Evolutionary conservation across 192 early-diverging fungal genomes (phyloP).

Genomic region (Chytriomyces hyalinus): DNA sequence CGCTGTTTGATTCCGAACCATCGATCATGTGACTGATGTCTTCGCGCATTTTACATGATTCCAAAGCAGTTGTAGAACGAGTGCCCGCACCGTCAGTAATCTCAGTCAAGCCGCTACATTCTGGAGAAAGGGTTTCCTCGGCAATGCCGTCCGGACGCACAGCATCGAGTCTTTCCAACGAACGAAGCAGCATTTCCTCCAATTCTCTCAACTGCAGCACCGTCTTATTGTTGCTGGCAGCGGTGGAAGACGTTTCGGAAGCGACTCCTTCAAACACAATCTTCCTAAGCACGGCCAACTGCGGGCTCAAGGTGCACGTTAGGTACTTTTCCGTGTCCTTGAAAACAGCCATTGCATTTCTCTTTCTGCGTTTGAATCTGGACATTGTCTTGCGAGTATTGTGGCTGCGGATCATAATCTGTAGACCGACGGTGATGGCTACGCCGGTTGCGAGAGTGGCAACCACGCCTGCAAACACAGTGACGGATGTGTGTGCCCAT

Average conservation of each 20-base stretch:
- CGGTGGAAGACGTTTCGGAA: no score
- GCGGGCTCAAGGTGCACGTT: neutral
- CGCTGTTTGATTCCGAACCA: neutral
- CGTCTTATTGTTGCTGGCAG: neutral
- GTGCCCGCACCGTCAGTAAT: neutral
- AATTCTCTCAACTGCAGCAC: slow-evolving; percentile 32
- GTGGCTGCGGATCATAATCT: slow-evolving; percentile 48
- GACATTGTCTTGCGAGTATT: slow-evolving; percentile 29
- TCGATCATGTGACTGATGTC: no score
- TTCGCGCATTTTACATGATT: neutral
- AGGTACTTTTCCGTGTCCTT: slow-evolving; percentile 21
- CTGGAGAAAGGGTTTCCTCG: neutral
- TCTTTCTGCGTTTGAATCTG: slow-evolving; percentile 34
- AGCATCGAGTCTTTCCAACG: slow-evolving; percentile 43
- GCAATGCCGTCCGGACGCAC: slow-evolving; percentile 35
- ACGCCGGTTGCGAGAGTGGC: slow-evolving; percentile 49
- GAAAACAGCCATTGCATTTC: slow-evolving; percentile 8
- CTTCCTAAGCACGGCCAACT: neutral
- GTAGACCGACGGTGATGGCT: slow-evolving; percentile 38
- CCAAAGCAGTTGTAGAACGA: neutral
- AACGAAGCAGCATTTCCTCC: slow-evolving; percentile 41
- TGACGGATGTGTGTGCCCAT: neutral
- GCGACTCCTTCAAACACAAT: neutral
- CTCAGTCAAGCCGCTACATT: no score
- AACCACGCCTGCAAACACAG: slow-evolving; percentile 39